Conservation (phyloP, 2,329 filamentous ascomycete genomes). For the Exophiala bonariae region DNA sequence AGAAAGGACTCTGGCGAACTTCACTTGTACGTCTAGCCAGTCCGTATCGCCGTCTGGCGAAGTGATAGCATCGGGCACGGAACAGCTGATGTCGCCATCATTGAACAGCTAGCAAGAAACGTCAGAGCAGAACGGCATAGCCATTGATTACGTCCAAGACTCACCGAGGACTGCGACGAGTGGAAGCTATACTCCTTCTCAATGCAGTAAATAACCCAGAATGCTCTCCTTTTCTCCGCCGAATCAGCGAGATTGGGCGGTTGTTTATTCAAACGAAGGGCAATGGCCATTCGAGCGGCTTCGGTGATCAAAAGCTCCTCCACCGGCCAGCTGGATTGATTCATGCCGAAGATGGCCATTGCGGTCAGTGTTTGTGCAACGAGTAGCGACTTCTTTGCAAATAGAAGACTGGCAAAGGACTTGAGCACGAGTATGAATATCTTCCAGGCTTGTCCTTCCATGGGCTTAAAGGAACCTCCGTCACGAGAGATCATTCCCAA, state of each 20-base stretch:
- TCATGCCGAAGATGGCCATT: conserved; percentile 33
- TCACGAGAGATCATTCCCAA: conserved; percentile 39
- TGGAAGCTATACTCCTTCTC: conserved; percentile 40
- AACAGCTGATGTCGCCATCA: conserved; percentile 40
- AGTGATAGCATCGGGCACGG: conserved; percentile 35
- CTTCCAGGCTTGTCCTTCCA: conserved; percentile 41
- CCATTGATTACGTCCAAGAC: too few species aligned
- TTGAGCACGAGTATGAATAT: conserved; percentile 40
- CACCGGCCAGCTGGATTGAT: conserved; percentile 36
- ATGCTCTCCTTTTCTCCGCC: conserved; percentile 30
- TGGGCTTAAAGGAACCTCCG: conserved; percentile 41
- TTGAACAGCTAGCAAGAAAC: conserved; percentile 28
- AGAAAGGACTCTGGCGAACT: conserved; percentile 35
- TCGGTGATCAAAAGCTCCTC: conserved; percentile 35
- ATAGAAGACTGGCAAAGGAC: conserved; percentile 36
- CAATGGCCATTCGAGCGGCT: conserved; percentile 37
- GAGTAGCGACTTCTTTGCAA: conserved; percentile 27
- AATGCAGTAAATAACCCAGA: conserved; percentile 43
- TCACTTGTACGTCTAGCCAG: conserved; percentile 36
- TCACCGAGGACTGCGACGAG: conserved; percentile 34
- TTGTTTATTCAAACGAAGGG: conserved; percentile 33
- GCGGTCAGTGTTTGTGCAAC: conserved; percentile 32
- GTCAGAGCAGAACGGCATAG: too few species aligned
- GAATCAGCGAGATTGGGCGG: conserved; percentile 18
- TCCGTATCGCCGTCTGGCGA: conserved; percentile 35